Evolutionary conservation across 257 asterid species (phyloP).

Genomic region (Solanum ossicruentum): DNA sequence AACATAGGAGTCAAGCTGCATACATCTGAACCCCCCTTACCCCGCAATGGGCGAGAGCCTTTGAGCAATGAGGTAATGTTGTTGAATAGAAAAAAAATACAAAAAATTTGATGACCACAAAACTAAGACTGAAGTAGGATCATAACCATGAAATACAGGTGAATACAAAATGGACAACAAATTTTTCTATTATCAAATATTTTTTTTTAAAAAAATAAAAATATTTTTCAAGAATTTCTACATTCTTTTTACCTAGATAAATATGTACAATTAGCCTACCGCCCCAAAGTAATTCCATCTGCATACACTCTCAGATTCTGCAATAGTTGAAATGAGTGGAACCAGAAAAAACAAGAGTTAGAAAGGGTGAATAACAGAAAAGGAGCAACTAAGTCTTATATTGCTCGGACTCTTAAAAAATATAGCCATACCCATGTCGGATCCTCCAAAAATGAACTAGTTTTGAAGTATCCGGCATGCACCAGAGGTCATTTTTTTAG

Average conservation of each 20-base stretch:
- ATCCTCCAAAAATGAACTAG: not conserved
- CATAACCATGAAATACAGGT: not conserved
- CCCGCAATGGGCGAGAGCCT: no score
- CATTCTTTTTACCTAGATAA: slow-evolving; percentile 2
- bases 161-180: not conserved
- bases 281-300: not conserved
- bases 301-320: slow-evolving; percentile 10
- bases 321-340: not conserved
- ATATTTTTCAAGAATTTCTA: not conserved
- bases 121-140: not conserved
- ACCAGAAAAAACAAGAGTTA: not conserved
- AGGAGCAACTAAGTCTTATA: not conserved
- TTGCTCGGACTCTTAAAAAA: not conserved
- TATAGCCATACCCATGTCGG: not conserved
- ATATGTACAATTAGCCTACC: slow-evolving; percentile 20
- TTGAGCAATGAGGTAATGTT: no score
- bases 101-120: not conserved
- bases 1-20: no score
- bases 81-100: not conserved
- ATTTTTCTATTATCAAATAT: not conserved
- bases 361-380: not conserved
- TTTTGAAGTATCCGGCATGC: not conserved
- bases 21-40: no score
- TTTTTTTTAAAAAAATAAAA: not conserved
- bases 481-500: not conserved